Evolutionary conservation across 1,284 basidiomycete species (phyloP), one percentile per base, ranked within the genome.

Genomic region (Rhodotorula sp.): DNA sequence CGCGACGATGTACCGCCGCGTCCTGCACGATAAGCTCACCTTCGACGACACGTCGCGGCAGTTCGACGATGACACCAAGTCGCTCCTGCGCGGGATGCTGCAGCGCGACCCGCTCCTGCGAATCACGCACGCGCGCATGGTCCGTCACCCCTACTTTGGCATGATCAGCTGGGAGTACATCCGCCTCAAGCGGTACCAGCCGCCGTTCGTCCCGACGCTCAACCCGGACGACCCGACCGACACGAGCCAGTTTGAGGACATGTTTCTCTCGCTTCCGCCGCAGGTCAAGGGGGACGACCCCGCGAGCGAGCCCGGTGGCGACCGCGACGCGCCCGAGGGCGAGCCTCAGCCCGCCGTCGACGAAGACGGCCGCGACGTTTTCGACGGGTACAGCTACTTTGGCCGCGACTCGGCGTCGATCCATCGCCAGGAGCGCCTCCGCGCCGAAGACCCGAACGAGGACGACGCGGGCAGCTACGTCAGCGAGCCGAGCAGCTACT

Each of bases 191-290:
- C 64, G 72, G 39, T 74, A 74, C 84, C 94, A 94, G 34, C 94
- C 96, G 79, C 96, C 96, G n/a, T 96, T 97, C 85, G 92, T 95
- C 78, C 94, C 96, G 32, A 90, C 91, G 29, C 92, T 95, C 79
- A 92, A 98, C 81, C 92, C 93, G 13, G 87, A 88, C 59, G 92
- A 97, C 81, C 94, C 94, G 76, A 90, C 89, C 79, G 96, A 99
- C 86, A 96, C 92, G 74, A 92, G 94, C 82, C 97, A 98, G 83
- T 99, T 98, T 81, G 96, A 98, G 81, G 92, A 96, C 77, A 90
- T 92, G 46, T 98, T 97, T 87, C 86, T 98, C 7, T 56, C 54
- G 44, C 69, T 71, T 61, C 50, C 55, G 32, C 53, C 72, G 2
- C 46, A 66, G 53, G 61, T 76, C 37, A 58, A 57, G 51, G 54